Evolutionary conservation across 2,329 filamentous ascomycete genomes (phyloP).

Genomic region (Didymosphaeria variabile): DNA sequence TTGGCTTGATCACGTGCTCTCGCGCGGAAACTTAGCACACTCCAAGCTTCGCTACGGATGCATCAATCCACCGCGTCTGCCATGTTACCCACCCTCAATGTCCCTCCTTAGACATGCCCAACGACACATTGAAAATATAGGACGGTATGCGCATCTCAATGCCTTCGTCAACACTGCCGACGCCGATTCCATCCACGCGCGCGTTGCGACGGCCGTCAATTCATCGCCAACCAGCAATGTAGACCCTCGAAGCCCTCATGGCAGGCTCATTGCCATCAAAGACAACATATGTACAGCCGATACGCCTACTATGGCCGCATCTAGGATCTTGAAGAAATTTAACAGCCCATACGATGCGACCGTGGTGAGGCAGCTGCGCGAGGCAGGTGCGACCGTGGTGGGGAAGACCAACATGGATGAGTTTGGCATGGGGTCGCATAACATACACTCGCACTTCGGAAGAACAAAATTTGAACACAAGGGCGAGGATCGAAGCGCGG

Average conservation of each 20-base stretch:
- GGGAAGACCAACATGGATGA: constrained; percentile 95
- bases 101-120: constrained; percentile 50
- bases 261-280: constrained; percentile 57
- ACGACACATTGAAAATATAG: constrained; percentile 46
- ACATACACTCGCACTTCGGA: constrained; percentile 72
- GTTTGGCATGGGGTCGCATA: constrained; percentile 94
- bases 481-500: constrained; percentile 49
- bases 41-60: constrained; percentile 12
- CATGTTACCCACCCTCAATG: constrained; percentile 44
- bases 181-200: constrained; percentile 31
- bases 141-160: constrained; percentile 46
- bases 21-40: constrained; percentile 21
- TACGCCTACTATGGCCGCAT: constrained; percentile 79
- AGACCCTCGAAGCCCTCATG: constrained; percentile 24
- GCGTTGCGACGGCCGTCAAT: constrained; percentile 32
- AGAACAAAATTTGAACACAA: constrained; percentile 60
- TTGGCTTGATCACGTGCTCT: constrained; percentile 23
- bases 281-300: constrained; percentile 61
- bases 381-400: constrained; percentile 69
- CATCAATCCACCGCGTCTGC: constrained; percentile 23
- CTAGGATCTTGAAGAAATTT: constrained; percentile 73
- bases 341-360: constrained; percentile 83
- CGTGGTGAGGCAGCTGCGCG: constrained; percentile 73
- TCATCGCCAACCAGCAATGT: constrained; percentile 4
- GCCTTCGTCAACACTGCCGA: constrained; percentile 46